Evolutionary conservation across 148 eudicot genomes (phyloP), one percentile per base, ranked within the genome.

Genomic region (Fagopyrum tataricum): DNA sequence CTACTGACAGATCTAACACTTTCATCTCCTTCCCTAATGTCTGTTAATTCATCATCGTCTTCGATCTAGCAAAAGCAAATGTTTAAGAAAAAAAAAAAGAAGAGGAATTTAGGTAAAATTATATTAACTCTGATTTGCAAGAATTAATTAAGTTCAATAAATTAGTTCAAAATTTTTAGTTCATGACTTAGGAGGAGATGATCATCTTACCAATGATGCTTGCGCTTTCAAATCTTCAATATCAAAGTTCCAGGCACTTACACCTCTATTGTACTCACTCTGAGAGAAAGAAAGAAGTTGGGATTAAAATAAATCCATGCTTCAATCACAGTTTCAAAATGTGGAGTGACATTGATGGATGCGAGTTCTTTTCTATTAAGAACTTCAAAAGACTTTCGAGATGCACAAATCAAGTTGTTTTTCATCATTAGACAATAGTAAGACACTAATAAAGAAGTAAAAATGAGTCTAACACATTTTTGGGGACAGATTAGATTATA

Each of bases 171-270:
- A 18, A n/a, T 1, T 31, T 49, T 55, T 20, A 55, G 24, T 20
- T 31, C 21, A 77, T 37, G 11, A 74, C 12, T 20, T 21, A 53
- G 10, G 21, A 47, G 13, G 53, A 51, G 7, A 49, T 56, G 39
- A 39, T 55, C 56, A 37, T 86, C 82, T 79, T 81, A 95, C 99
- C 96, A 90, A 72, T 42, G 97, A 86, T 66, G 97, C 99, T 83
- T 92, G 97, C 44, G 78, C 83, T 84, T 92, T 95, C 79, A 95
- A 79, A 81, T 95, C 97, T 75, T 92, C 96, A 20, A 95, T 59
- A 78, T 95, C 96, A 75, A 95, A 95, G 87, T 95, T 95, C 99
- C 99, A 95, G 15, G 96, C 99, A 84, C 99, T 95, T 41, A 95
- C 97, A 73, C 99, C 99, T 83, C 97, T 88, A 78, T 95, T 89